phyloP scores from a whole-genome alignment of 257 asterid species.

The Fraxinus anomala region DNA sequence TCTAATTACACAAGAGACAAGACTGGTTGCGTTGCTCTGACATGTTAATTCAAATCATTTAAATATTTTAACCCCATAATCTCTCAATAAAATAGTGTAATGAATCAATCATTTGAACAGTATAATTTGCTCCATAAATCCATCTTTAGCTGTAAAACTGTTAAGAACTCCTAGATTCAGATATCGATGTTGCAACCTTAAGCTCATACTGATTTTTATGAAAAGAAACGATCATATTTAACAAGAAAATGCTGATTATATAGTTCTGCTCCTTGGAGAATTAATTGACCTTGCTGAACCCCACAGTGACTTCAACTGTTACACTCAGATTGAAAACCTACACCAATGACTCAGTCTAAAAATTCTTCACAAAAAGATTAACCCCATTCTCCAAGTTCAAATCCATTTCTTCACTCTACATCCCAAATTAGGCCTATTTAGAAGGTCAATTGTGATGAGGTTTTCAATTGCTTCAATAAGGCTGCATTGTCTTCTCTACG shows the following conservation, averaged over 20 bases:
- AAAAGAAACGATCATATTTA: background rate
- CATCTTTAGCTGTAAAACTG: too few relatives aligned
- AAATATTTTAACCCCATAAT: too few relatives aligned
- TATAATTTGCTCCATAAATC: too few relatives aligned
- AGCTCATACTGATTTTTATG: background rate
- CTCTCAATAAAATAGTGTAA: too few relatives aligned
- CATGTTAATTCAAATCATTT: too few relatives aligned
- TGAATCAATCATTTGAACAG: too few relatives aligned
- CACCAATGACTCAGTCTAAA: background rate
- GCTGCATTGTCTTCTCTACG: conserved; percentile 4
- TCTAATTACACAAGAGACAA: too few relatives aligned
- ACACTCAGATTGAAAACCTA: background rate
- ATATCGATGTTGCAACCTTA: background rate
- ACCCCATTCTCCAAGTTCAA: background rate
- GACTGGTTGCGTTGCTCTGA: too few relatives aligned
- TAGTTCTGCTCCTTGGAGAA: background rate
- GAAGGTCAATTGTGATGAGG: background rate
- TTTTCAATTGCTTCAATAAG: background rate
- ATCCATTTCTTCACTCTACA: background rate
- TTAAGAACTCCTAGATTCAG: background rate
- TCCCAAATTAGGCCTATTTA: background rate
- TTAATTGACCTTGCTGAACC: background rate
- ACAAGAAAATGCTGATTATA: too few relatives aligned
- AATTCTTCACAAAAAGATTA: too few relatives aligned
- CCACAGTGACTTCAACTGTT: background rate